phyloP scores from a whole-genome alignment of 257 asterid genomes.

The Solanum sitiens region DNA sequence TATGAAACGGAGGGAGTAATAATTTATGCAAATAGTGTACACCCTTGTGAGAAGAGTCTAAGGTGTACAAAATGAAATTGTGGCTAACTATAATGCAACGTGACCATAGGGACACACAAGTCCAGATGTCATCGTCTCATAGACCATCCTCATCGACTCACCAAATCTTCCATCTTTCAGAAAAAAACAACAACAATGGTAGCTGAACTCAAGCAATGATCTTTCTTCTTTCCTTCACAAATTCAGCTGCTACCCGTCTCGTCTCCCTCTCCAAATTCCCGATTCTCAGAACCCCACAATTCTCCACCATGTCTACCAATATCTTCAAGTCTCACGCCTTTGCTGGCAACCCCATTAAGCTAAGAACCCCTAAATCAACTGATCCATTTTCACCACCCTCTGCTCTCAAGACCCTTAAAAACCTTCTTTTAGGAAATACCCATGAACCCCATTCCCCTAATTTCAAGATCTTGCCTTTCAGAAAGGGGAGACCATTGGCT shows the following conservation, averaged over 20 bases:
- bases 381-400: constrained; percentile 68
- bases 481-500: constrained; percentile 75
- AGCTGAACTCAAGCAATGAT: constrained; percentile 7
- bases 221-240: constrained; percentile 2
- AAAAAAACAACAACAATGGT: neutral
- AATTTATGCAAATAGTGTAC: no score
- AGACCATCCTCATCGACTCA: neutral
- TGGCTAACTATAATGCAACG: neutral
- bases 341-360: constrained; percentile 62
- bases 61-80: neutral
- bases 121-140: neutral
- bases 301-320: constrained; percentile 26
- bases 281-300: neutral
- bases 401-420: constrained; percentile 58
- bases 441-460: constrained; percentile 37
- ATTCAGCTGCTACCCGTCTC: neutral
- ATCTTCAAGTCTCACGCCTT: constrained; percentile 53
- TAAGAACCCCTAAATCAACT: constrained; percentile 47
- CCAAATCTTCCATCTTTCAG: neutral
- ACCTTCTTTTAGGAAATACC: constrained; percentile 32
- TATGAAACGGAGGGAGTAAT: no score
- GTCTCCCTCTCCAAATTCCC: constrained; percentile 1
- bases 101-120: neutral
- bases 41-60: neutral
- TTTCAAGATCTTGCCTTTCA: constrained; percentile 76